Conservation (phyloP, 2,329 filamentous ascomycete species). For the Aspergillus ruber region DNA sequence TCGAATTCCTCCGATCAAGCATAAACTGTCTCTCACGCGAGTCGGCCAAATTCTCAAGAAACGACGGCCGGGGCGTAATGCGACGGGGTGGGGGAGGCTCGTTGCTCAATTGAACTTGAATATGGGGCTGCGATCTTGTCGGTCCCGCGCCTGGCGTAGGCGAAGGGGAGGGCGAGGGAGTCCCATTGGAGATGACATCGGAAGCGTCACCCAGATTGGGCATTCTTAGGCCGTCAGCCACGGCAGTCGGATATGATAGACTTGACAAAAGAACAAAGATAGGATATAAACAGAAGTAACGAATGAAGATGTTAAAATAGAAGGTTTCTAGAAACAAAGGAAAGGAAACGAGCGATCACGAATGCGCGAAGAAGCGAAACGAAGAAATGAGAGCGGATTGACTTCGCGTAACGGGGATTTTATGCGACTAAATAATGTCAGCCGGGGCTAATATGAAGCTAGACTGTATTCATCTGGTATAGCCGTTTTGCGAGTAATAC, state of each 20-base stretch:
- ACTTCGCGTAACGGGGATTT: neutral
- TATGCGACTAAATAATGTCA: neutral
- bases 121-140: constrained; percentile 7
- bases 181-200: constrained; percentile 1
- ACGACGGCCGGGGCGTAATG: constrained; percentile 28
- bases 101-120: neutral
- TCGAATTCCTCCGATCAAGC: constrained; percentile 22
- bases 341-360: neutral
- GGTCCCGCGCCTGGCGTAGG: constrained; percentile 1
- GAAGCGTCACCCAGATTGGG: constrained; percentile 8
- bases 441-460: neutral
- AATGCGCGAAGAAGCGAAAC: neutral
- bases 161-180: constrained; percentile 1
- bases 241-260: neutral
- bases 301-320: neutral
- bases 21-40: constrained; percentile 27
- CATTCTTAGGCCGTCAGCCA: neutral
- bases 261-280: neutral
- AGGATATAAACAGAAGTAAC: neutral
- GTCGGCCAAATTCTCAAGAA: constrained; percentile 25
- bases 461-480: neutral
- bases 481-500: too few relatives aligned
- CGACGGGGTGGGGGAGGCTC: constrained; percentile 3
- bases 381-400: neutral
- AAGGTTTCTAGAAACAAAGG: neutral